phyloP scores from a whole-genome alignment of 1,284 basidiomycete species.

The Apiotrichum porosum region DNA sequence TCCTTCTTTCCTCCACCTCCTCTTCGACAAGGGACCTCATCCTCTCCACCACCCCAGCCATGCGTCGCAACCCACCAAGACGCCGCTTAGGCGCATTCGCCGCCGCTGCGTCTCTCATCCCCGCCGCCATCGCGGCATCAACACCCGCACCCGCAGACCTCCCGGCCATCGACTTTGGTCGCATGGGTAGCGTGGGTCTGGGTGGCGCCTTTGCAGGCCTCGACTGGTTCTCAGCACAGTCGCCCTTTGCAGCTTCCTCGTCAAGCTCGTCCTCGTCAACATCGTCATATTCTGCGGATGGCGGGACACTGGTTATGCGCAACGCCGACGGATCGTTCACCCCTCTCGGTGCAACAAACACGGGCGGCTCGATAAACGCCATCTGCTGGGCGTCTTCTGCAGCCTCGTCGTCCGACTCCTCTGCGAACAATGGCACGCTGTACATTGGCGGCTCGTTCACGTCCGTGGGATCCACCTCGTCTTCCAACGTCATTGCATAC shows the following conservation, averaged over 20 bases:
- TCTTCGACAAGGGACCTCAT: neutral
- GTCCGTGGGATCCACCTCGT: constrained; percentile 23
- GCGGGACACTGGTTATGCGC: constrained; percentile 35
- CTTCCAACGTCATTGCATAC: constrained; percentile 37
- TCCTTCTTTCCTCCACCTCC: neutral
- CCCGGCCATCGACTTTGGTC: constrained; percentile 79
- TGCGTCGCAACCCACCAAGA: constrained; percentile 24
- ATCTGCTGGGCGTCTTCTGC: constrained; percentile 27
- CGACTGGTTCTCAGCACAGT: constrained; percentile 50
- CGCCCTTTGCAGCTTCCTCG: constrained; percentile 28
- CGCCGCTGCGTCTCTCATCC: constrained; percentile 14
- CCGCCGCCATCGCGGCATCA: constrained; percentile 21
- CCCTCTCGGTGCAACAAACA: constrained; percentile 35
- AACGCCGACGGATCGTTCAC: constrained; percentile 21
- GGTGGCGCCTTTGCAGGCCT: constrained; percentile 81
- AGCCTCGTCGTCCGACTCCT: constrained; percentile 11
- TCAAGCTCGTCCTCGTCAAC: constrained; percentile 13
- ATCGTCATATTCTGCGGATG: constrained; percentile 28
- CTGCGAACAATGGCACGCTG: constrained; percentile 28
- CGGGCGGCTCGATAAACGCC: constrained; percentile 39
- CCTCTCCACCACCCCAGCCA: neutral
- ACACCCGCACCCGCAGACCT: constrained; percentile 55
- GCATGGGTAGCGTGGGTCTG: constrained; percentile 83
- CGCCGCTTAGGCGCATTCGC: constrained; percentile 20
- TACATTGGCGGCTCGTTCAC: constrained; percentile 44